Conservation (phyloP, 768 basidiomycete genomes). For the Pleurotus tuoliensis region DNA sequence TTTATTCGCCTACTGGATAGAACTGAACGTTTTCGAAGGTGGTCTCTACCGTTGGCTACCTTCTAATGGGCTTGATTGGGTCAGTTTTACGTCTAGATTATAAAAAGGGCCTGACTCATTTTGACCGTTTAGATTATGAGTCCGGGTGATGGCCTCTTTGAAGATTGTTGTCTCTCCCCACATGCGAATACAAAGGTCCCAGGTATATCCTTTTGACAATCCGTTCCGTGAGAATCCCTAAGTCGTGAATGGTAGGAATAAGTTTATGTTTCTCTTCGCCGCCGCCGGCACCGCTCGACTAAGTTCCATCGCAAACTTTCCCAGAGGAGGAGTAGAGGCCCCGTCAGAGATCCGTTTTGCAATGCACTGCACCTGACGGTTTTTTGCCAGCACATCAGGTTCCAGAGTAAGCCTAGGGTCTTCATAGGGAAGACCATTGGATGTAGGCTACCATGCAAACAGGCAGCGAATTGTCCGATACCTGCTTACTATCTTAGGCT, state of each 20-base stretch:
- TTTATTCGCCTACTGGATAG: not conserved
- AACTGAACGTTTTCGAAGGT: conserved; percentile 41
- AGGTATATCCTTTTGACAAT: no score
- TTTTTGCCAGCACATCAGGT: conserved; percentile 3
- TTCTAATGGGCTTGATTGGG: conserved; percentile 71
- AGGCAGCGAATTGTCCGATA: not conserved
- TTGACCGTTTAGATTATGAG: no score
- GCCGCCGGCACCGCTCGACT: no score
- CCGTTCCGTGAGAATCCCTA: no score
- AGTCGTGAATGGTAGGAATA: no score
- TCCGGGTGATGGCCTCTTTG: no score
- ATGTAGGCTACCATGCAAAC: not conserved
- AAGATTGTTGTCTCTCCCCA: no score
- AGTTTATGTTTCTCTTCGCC: no score
- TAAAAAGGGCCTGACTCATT: not conserved
- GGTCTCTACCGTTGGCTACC: conserved; percentile 81
- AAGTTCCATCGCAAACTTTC: no score
- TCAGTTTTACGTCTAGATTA: conserved; percentile 33
- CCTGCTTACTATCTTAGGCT: not conserved
- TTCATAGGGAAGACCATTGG: not conserved
- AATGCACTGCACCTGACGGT: not conserved
- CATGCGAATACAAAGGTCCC: no score
- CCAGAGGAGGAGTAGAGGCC: no score
- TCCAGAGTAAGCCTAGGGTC: not conserved
- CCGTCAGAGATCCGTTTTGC: no score